Evolutionary conservation across 805 yeast species (phyloP).

Genomic region (Saturnispora zaruensis): DNA sequence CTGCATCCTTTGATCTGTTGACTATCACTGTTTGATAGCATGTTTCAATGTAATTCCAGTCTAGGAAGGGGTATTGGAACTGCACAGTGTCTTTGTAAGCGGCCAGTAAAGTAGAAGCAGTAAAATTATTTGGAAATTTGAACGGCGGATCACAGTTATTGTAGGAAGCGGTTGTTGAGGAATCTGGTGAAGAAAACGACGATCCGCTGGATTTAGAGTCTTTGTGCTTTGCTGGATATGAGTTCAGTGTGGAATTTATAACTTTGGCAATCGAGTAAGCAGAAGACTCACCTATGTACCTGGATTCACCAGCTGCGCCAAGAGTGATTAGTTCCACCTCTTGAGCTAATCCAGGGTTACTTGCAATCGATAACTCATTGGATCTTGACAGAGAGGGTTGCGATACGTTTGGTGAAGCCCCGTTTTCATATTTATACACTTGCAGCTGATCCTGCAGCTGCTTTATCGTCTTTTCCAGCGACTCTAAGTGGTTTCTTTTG

Average conservation of each 20-base stretch:
- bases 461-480: slow-evolving; percentile 31
- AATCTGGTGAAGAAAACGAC: not conserved
- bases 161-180: not conserved
- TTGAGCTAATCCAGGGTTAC: slow-evolving; percentile 18
- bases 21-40: slow-evolving; percentile 19
- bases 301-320: slow-evolving; percentile 25
- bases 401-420: not conserved
- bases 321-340: slow-evolving; percentile 27
- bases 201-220: not conserved
- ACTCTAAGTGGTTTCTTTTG: slow-evolving; percentile 38
- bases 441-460: slow-evolving; percentile 3
- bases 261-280: slow-evolving; percentile 29
- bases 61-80: slow-evolving; percentile 30
- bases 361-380: not conserved
- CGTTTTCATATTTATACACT: not conserved
- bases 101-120: slow-evolving; percentile 15
- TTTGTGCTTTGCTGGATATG: slow-evolving; percentile 10
- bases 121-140: slow-evolving; percentile 16
- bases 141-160: slow-evolving; percentile 13
- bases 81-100: slow-evolving; percentile 27
- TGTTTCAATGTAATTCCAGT: slow-evolving; percentile 22
- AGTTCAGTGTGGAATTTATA: slow-evolving; percentile 21
- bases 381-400: not conserved
- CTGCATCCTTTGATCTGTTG: slow-evolving; percentile 13
- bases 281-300: slow-evolving; percentile 27